Evolutionary conservation across 441 rosid species (phyloP).

Genomic region (Erodium texanum): DNA sequence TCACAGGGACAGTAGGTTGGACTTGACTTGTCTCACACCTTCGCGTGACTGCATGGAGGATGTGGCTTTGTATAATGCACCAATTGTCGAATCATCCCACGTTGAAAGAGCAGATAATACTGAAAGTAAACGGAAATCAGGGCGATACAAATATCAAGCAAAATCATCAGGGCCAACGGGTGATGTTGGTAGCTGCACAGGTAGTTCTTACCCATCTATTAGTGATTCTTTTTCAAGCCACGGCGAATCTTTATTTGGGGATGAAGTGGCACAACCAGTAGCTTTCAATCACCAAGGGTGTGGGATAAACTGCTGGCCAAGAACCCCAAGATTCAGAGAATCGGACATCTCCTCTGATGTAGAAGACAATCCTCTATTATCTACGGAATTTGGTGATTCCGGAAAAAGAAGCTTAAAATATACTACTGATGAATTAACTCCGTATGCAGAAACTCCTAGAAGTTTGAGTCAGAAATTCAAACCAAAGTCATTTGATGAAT

Average conservation of each 20-base stretch:
- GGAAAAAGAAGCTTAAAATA: constrained; percentile 29
- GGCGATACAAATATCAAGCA: constrained; percentile 21
- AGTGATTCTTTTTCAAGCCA: constrained; percentile 42
- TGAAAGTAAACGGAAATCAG: constrained; percentile 21
- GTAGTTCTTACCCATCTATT: constrained; percentile 43
- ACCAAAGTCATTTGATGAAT: constrained; percentile 71
- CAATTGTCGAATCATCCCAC: constrained; percentile 26
- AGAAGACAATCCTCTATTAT: constrained; percentile 61
- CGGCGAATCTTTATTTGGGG: constrained; percentile 33
- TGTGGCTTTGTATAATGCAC: constrained; percentile 20
- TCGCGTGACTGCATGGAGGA: constrained; percentile 33
- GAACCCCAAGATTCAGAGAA: constrained; percentile 59
- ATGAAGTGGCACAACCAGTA: constrained; percentile 39
- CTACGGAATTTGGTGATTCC: constrained; percentile 26
- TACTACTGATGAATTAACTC: constrained; percentile 21
- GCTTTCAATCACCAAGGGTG: constrained; percentile 42
- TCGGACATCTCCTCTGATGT: constrained; percentile 50
- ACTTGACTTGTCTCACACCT: constrained; percentile 27
- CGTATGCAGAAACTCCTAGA: constrained; percentile 38
- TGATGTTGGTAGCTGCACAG: constrained; percentile 43
- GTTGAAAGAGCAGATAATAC: constrained; percentile 21
- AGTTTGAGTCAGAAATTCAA: constrained; percentile 85
- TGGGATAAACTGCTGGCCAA: constrained; percentile 75
- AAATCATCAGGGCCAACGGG: constrained; percentile 31
- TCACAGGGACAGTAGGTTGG: constrained; percentile 28